Base-by-base conservation (phyloP, 768 basidiomycete species). In the Xerocomellus amylosporus region DNA sequence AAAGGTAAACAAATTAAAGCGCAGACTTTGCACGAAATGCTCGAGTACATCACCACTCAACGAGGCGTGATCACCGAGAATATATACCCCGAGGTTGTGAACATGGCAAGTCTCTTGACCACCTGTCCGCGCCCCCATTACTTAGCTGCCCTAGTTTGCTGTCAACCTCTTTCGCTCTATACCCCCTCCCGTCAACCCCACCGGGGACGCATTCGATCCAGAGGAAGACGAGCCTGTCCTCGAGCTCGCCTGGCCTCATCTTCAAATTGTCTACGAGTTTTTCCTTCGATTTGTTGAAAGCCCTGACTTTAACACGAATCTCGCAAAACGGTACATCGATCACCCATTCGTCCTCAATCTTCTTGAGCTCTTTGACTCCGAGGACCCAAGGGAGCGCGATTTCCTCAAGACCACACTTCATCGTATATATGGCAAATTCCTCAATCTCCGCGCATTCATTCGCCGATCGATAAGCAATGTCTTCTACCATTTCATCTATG, bases 191-290 rank as follows among this genome's bases (percentile, higher is more conserved):
- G 96, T 98, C 54, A 99, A 99, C 67, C 97, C 97, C 6, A 90
- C 86, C 13, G 97, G 97, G 50, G 97, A 99, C 71, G 97, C 96
- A 2, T 99, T 97, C 69, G 97, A 99, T 70, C 97, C 97, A 20
- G 97, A 99, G 74, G 97, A 99, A 75, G 97, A 99, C 64, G 97
- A 99, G 60, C 97, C 97, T 8, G 97, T 99, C 3, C 82, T 99
- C 55, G 97, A 99, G 70, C 88, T 98, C 53, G 97, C 97, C 26
- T 99, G 97, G 97, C 97, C 97, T 38, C 97, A 99, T 72, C 82
- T 99, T 53, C 95, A 99, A 72, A 95, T 99, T 61, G 97, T 99
- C 49, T 99, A 99, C 76, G 97, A 99, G 73, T 98, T 99, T 74
- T 99, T 99, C 84, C 86, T 99, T 31, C 89, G 97, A 37, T 99